phyloP scores from a whole-genome alignment of 257 asterid genomes.

The Solanum arcanum region DNA sequence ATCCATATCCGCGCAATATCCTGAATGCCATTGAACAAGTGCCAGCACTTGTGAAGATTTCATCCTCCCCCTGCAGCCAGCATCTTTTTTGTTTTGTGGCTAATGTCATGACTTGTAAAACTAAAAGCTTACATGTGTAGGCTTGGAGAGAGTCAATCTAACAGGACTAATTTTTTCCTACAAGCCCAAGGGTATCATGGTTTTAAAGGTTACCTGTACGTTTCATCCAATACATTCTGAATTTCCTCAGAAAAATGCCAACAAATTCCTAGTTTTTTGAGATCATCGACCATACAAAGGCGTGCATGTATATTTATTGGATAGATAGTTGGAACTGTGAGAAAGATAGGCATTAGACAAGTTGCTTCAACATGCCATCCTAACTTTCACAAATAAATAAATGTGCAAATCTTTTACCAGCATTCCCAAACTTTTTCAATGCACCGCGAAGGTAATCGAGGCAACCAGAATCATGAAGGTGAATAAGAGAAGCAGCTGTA shows the following conservation, averaged over 20 bases:
- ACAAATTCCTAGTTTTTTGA: constrained; percentile 65
- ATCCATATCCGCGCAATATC: constrained; percentile 58
- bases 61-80: constrained; percentile 85
- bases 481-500: constrained; percentile 69
- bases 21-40: constrained; percentile 81
- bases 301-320: constrained; percentile 47
- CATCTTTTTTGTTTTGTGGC: constrained; percentile 31
- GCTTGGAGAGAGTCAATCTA: not conserved
- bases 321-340: constrained; percentile 64
- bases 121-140: not conserved
- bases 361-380: not conserved
- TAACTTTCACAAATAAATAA: not conserved
- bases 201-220: constrained; percentile 42
- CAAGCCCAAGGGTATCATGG: not conserved
- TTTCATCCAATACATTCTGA: constrained; percentile 45
- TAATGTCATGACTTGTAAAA: constrained; percentile 16
- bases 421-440: constrained; percentile 45
- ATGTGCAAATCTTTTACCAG: constrained; percentile 29
- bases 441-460: constrained; percentile 48
- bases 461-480: constrained; percentile 38
- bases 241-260: constrained; percentile 53
- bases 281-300: constrained; percentile 49
- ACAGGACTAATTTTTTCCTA: not conserved
- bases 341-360: not conserved
- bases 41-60: constrained; percentile 60